These are phyloP conservation scores for Pseudogymnoascus sp. DNA, from an alignment of 2,329 filamentous ascomycete species.

Conservation along the genomic window DNA sequence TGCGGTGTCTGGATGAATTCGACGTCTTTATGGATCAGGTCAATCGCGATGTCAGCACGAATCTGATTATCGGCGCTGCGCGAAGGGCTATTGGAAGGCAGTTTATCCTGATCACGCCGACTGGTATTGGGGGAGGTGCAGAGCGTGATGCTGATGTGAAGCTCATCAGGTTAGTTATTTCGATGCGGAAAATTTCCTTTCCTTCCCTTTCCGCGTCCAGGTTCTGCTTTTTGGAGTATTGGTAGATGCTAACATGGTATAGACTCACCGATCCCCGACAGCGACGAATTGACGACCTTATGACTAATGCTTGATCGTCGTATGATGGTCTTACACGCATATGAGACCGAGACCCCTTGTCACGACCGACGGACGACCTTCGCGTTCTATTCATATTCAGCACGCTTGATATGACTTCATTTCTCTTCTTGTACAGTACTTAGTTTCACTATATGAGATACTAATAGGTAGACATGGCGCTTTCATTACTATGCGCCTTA, in stretches of 20 bases:
- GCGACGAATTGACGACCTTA: conserved; percentile 32
- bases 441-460: background rate
- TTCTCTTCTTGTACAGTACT: background rate
- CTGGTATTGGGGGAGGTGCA: conserved; percentile 59
- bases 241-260: background rate
- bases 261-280: conserved; percentile 54
- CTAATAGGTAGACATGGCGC: background rate
- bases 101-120: conserved; percentile 93
- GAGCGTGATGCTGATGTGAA: conserved; percentile 61
- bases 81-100: conserved; percentile 81
- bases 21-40: conserved; percentile 99
- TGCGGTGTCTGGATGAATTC: conserved; percentile 93
- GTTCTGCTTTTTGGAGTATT: background rate
- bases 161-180: conserved; percentile 55
- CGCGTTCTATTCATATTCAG: background rate
- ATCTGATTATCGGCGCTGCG: conserved; percentile 84
- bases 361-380: background rate
- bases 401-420: background rate
- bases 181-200: background rate
- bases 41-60: conserved; percentile 85
- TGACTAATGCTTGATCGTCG: background rate
- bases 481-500: background rate
- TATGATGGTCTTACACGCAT: background rate
- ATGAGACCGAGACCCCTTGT: too few relatives aligned
- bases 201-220: background rate